phyloP scores from a whole-genome alignment of 768 basidiomycete species.

The Xerocomus spinulosus region DNA sequence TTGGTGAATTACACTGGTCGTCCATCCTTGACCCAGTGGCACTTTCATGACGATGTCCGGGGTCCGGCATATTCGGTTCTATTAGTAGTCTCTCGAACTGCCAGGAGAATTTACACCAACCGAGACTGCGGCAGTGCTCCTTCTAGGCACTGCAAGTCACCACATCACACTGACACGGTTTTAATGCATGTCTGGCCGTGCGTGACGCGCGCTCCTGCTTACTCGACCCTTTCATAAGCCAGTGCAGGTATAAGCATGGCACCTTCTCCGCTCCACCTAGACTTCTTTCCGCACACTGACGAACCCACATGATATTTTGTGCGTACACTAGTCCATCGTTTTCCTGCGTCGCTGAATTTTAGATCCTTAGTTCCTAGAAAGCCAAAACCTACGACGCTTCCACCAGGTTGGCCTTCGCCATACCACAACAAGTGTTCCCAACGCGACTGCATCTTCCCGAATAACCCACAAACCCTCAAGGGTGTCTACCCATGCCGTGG shows the following conservation, averaged over 20 bases:
- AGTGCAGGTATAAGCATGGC: constrained; percentile 11
- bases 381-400: constrained; percentile 26
- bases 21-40: constrained; percentile 2
- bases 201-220: constrained; percentile 9
- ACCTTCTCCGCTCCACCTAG: neutral
- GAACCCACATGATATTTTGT: constrained; percentile 28
- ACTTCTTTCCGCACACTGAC: constrained; percentile 11
- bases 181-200: constrained; percentile 27
- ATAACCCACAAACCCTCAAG: constrained; percentile 27
- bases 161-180: constrained; percentile 31
- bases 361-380: constrained; percentile 27
- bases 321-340: constrained; percentile 7
- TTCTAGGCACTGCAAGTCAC: constrained; percentile 19
- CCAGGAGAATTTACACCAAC: constrained; percentile 9
- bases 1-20: neutral
- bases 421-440: constrained; percentile 36
- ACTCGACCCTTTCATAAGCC: constrained; percentile 26
- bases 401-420: constrained; percentile 33
- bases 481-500: constrained; percentile 33
- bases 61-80: constrained; percentile 1
- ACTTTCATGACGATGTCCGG: constrained; percentile 1
- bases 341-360: neutral
- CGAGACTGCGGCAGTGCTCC: constrained; percentile 19
- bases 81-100: constrained; percentile 9
- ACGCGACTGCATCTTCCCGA: constrained; percentile 30